These are phyloP conservation scores for Sclerotinia sclerotiorum DNA, from an alignment of 2,329 filamentous ascomycete genomes.

Conservation along the genomic window DNA sequence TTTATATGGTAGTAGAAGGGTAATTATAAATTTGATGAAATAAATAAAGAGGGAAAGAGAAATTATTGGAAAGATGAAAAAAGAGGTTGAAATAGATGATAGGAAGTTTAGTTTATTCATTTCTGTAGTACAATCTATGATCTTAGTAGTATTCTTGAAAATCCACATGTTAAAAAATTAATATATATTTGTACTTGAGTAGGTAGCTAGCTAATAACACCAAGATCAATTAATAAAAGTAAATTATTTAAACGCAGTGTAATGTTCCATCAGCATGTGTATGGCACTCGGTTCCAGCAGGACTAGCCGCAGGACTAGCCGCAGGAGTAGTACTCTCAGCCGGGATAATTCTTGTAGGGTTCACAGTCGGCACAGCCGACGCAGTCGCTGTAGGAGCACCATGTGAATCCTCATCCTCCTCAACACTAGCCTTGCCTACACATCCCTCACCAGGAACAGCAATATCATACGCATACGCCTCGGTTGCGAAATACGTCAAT, in stretches of 20 bases:
- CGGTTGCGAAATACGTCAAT: constrained; percentile 68
- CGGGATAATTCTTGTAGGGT: not conserved
- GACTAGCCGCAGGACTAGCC: not conserved
- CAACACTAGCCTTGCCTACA: not conserved
- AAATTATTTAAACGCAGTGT: not conserved
- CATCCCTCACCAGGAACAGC: constrained; percentile 48
- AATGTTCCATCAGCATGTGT: constrained; percentile 8
- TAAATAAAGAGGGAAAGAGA: too few relatives aligned
- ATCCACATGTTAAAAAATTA: not conserved
- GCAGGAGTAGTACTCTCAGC: not conserved
- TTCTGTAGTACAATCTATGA: not conserved
- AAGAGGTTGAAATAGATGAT: too few relatives aligned
- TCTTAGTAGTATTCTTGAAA: not conserved
- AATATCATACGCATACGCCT: constrained; percentile 65
- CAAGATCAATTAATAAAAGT: not conserved
- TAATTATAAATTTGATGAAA: too few relatives aligned
- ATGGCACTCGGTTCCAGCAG: not conserved
- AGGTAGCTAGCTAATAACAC: not conserved
- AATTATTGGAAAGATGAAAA: too few relatives aligned
- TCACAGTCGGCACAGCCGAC: not conserved
- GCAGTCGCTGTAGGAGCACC: not conserved
- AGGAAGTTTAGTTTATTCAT: too few relatives aligned
- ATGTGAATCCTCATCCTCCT: not conserved
- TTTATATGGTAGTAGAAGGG: too few relatives aligned
- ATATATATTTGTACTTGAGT: not conserved